Evolutionary conservation across 129 eudicot species (phyloP).

Genomic region (Chrysanthemum seticuspe): DNA sequence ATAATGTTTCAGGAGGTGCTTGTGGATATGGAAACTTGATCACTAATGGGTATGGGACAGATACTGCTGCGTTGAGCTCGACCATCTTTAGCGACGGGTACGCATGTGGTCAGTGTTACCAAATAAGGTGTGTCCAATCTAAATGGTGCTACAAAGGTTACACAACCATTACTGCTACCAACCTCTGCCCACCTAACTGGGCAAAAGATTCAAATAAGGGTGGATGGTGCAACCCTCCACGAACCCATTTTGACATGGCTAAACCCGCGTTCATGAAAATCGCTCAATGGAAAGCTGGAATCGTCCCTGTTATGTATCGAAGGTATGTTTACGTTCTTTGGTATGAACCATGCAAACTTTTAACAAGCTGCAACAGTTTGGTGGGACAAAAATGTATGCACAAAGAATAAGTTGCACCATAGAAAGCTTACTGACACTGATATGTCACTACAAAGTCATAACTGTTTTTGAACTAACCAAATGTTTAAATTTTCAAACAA

Average conservation of each 20-base stretch:
- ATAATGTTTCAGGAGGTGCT: slow-evolving; percentile 64
- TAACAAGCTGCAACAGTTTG: neutral
- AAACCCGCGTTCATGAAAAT: slow-evolving; percentile 87
- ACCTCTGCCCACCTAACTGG: slow-evolving; percentile 95
- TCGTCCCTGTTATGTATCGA: slow-evolving; percentile 76
- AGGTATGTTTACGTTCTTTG: slow-evolving; percentile 40
- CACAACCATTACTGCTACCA: slow-evolving; percentile 70
- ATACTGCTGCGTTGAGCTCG: slow-evolving; percentile 84
- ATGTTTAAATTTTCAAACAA: neutral
- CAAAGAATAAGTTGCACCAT: too few relatives aligned
- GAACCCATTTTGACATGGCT: slow-evolving; percentile 83
- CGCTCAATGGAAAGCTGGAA: slow-evolving; percentile 85
- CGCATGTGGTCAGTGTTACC: slow-evolving; percentile 82
- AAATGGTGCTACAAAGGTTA: slow-evolving; percentile 48
- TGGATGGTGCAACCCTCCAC: slow-evolving; percentile 97
- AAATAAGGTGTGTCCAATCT: slow-evolving; percentile 61
- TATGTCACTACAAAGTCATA: too few relatives aligned
- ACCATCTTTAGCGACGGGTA: slow-evolving; percentile 69
- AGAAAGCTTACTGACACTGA: too few relatives aligned
- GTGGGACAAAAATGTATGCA: neutral
- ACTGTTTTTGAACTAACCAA: too few relatives aligned
- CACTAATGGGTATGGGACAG: slow-evolving; percentile 67
- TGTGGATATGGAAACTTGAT: slow-evolving; percentile 86
- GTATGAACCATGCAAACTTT: neutral
- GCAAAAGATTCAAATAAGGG: slow-evolving; percentile 63